A percentile compares a stretch with the other conserved stretches of the same genome.
Conservation (phyloP, 2,329 filamentous ascomycete genomes). For the Colletotrichum sp. region DNA sequence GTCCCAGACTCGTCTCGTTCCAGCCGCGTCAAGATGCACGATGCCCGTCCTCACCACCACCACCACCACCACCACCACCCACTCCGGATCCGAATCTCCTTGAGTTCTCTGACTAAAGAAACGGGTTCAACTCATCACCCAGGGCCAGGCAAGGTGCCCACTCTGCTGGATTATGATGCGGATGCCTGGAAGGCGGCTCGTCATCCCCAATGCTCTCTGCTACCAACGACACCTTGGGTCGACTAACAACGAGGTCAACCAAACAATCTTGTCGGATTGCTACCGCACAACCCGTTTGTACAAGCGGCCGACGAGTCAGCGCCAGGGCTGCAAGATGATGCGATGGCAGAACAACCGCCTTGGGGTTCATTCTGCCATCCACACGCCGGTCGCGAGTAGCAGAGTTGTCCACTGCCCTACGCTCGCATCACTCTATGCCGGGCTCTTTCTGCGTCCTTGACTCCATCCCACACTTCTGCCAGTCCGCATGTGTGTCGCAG, state of each 20-base stretch:
- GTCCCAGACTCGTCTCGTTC: slow-evolving; percentile 22
- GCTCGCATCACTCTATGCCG: neutral
- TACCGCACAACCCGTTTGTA: neutral
- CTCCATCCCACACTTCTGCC: neutral
- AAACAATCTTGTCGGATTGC: neutral
- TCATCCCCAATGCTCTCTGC: neutral
- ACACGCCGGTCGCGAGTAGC: neutral
- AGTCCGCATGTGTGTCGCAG: slow-evolving; percentile 7
- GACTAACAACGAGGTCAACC: too few species aligned
- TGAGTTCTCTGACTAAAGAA: neutral
- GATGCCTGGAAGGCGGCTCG: neutral
- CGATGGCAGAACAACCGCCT: neutral
- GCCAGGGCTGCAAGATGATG: neutral
- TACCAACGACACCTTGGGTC: neutral
- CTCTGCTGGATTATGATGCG: neutral
- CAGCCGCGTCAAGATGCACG: slow-evolving; percentile 13
- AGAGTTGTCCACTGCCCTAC: neutral
- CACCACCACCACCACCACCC: neutral
- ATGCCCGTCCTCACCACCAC: neutral
- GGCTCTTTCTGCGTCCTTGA: neutral
- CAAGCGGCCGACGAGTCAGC: neutral
- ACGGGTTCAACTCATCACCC: neutral
- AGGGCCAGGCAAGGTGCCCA: neutral
- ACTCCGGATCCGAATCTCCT: slow-evolving; percentile 5
- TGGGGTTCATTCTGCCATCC: neutral